A percentile compares a stretch with the other conserved stretches of the same genome.
Evolutionary conservation across 495 filamentous ascomycete genomes (phyloP).

Genomic region (Rostrohypoxylon terebratum): DNA sequence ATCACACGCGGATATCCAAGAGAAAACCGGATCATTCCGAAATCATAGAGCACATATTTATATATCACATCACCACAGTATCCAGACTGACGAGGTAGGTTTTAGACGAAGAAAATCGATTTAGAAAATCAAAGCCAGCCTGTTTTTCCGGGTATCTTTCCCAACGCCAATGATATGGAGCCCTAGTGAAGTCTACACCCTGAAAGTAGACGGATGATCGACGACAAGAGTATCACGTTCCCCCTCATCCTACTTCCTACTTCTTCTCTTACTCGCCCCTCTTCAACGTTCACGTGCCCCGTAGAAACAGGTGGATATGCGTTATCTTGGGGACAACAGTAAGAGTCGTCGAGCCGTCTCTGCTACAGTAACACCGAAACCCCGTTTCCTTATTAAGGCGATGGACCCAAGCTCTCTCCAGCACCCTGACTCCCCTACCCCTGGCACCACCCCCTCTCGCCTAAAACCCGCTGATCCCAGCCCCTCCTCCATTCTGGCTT

Average conservation of each 20-base stretch:
- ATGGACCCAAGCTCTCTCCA: not conserved
- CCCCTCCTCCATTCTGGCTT: conserved; percentile 8
- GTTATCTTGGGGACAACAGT: not conserved
- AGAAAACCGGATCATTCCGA: not conserved
- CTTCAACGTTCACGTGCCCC: not conserved
- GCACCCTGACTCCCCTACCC: not conserved
- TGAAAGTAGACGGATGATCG: not conserved
- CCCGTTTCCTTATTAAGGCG: too few relatives aligned
- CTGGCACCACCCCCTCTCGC: not conserved
- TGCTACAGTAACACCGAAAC: not conserved
- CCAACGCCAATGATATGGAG: conserved; percentile 1
- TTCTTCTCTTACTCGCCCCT: not conserved
- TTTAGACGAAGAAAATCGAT: not conserved
- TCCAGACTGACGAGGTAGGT: not conserved
- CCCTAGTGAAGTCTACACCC: not conserved
- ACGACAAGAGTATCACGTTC: not conserved
- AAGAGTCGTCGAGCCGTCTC: not conserved
- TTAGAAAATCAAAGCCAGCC: conserved; percentile 5
- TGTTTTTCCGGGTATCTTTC: conserved; percentile 9
- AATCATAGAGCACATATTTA: not conserved
- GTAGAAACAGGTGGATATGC: not conserved
- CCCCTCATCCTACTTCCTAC: not conserved
- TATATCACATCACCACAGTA: not conserved
- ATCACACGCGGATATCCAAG: too few relatives aligned
- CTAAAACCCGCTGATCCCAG: conserved; percentile 10